Evolutionary conservation across 129 eudicot species (phyloP).

Genomic region (Lonicera japonica): DNA sequence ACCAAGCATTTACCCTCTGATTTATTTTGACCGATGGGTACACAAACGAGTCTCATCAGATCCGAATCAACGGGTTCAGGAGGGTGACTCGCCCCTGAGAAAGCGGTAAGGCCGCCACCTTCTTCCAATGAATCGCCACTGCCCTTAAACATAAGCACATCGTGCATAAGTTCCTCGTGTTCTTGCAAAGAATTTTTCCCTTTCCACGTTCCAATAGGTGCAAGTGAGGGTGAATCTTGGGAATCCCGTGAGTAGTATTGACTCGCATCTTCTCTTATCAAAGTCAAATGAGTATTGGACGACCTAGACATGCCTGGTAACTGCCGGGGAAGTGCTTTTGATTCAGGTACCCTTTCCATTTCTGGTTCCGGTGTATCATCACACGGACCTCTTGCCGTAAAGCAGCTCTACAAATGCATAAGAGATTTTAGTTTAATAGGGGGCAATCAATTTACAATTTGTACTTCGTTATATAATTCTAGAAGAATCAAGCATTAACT

Average conservation of each 20-base stretch:
- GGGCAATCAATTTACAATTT: slow-evolving; percentile 1
- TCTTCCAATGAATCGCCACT: slow-evolving; percentile 61
- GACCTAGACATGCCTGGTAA: slow-evolving; percentile 26
- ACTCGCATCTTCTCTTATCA: slow-evolving; percentile 35
- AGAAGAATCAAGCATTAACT: background rate
- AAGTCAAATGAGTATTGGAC: slow-evolving; percentile 29
- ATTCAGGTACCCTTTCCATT: slow-evolving; percentile 56
- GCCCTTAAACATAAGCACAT: slow-evolving; percentile 34
- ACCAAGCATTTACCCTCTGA: slow-evolving; percentile 39
- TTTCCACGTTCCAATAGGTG: slow-evolving; percentile 35
- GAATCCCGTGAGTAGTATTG: slow-evolving; percentile 15
- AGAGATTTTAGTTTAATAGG: slow-evolving; percentile 5
- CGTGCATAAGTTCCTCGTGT: slow-evolving; percentile 57
- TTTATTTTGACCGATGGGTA: slow-evolving; percentile 59
- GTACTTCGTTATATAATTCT: background rate
- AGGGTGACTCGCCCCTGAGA: slow-evolving; percentile 88
- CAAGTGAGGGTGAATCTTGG: slow-evolving; percentile 23
- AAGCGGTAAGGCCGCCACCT: slow-evolving; percentile 45
- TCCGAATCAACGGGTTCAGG: slow-evolving; percentile 80
- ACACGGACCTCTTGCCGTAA: slow-evolving; percentile 15
- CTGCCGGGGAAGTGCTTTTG: slow-evolving; percentile 43
- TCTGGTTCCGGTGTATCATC: slow-evolving; percentile 29
- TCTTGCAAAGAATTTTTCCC: slow-evolving; percentile 43
- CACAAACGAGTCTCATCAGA: slow-evolving; percentile 64
- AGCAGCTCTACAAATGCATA: slow-evolving; percentile 30